A percentile compares a stretch with the other conserved stretches of the same genome.
Evolutionary conservation across 495 filamentous ascomycete genomes (phyloP).

Genomic region (Thozetella sp.): DNA sequence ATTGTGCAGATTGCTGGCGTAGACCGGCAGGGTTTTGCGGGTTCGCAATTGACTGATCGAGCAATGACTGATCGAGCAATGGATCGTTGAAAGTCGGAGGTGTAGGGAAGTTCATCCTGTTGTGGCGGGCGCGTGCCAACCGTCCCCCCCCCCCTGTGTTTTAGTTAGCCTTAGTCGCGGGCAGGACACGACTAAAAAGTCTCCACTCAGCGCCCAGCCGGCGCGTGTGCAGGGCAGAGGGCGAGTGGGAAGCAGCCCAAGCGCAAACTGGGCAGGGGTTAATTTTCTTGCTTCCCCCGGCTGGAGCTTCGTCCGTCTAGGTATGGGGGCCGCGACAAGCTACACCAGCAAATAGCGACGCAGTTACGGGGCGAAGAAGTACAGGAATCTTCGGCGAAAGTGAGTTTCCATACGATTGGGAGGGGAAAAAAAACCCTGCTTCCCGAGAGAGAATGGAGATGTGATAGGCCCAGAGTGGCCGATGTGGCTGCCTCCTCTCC

Average conservation of each 20-base stretch:
- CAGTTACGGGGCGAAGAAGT: neutral
- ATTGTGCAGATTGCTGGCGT: neutral
- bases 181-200: neutral
- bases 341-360: too few relatives aligned
- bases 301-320: too few relatives aligned
- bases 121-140: neutral
- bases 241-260: too few relatives aligned
- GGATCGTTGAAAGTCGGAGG: neutral
- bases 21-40: neutral
- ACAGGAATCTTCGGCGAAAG: neutral
- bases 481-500: neutral
- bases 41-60: neutral
- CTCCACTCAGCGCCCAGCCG: neutral
- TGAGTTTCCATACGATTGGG: neutral
- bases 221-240: neutral
- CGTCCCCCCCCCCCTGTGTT: neutral
- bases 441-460: neutral
- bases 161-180: neutral
- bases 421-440: neutral
- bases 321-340: too few relatives aligned
- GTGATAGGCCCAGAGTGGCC: neutral
- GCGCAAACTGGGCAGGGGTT: too few relatives aligned
- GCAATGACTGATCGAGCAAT: neutral
- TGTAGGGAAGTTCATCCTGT: conserved; percentile 2
- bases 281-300: too few relatives aligned